Conservation (phyloP, 176 grass and related monocot species). For the Eragrostis nindensis region DNA sequence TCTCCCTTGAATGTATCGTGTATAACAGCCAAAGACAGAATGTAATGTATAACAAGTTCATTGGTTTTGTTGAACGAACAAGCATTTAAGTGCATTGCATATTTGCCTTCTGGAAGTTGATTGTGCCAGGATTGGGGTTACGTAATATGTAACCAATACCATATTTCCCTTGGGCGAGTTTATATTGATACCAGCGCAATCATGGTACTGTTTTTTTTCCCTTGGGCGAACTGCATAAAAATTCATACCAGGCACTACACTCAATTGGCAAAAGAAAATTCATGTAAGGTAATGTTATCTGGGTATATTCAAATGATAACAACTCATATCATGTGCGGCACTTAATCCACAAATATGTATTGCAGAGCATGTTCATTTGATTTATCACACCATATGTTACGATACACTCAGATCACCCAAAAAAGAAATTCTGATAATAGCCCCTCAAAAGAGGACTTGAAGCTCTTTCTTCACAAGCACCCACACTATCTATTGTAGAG, state of each 20-base stretch:
- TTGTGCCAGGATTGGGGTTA: not conserved
- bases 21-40: constrained; percentile 8
- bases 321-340: not conserved
- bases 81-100: not conserved
- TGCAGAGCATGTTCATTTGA: not conserved
- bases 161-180: not conserved
- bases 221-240: too few relatives aligned
- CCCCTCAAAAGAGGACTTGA: constrained; percentile 12
- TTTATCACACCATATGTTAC: constrained; percentile 7
- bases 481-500: constrained; percentile 39
- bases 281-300: too few relatives aligned
- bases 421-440: constrained; percentile 37
- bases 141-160: not conserved
- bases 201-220: too few relatives aligned
- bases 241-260: not conserved
- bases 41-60: constrained; percentile 13
- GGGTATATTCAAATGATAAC: not conserved
- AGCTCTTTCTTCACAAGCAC: constrained; percentile 34
- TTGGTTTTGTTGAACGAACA: constrained; percentile 18
- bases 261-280: not conserved
- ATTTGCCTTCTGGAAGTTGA: too few relatives aligned
- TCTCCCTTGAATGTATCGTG: not conserved
- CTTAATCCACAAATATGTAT: not conserved
- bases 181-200: too few relatives aligned
- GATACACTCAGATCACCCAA: constrained; percentile 7